A percentile compares a stretch with the other conserved stretches of the same genome.
These are phyloP conservation scores for Pilatotrama ljubarskyi DNA, from an alignment of 768 basidiomycete genomes.

Conservation along the genomic window DNA sequence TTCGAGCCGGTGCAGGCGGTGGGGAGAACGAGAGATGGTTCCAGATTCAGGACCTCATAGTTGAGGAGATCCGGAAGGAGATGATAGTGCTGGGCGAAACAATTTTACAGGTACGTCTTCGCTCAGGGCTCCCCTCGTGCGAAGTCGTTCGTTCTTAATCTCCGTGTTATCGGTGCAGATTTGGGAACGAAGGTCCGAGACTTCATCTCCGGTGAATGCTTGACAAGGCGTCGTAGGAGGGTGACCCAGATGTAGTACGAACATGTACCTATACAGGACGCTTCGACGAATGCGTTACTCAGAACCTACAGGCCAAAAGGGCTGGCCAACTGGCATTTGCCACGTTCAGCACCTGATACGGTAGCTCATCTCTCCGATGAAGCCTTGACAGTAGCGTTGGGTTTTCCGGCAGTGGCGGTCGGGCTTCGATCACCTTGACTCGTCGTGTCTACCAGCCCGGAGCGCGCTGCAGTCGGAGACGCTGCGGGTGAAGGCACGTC, in stretches of 20 bases:
- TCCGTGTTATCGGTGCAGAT: slow-evolving; percentile 22
- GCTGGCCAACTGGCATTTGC: too few species aligned
- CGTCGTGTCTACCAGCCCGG: background rate
- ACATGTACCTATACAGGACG: background rate
- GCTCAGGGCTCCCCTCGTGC: background rate
- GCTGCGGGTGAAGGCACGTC: background rate
- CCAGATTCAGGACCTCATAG: slow-evolving; percentile 93
- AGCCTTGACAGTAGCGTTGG: background rate
- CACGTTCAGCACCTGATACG: too few species aligned
- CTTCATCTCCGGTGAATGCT: slow-evolving; percentile 19
- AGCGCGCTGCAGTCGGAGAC: background rate
- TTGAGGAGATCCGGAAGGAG: slow-evolving; percentile 93
- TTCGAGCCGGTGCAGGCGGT: slow-evolving; percentile 71
- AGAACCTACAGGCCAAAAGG: too few species aligned
- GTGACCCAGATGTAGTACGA: background rate
- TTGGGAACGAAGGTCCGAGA: slow-evolving; percentile 31
- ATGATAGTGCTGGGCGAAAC: slow-evolving; percentile 98
- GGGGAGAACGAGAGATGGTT: slow-evolving; percentile 93
- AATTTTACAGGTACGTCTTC: slow-evolving; percentile 75
- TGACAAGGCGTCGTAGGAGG: slow-evolving; percentile 29
- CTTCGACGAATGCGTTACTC: too few species aligned
- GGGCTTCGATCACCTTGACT: background rate
- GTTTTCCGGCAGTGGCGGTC: background rate
- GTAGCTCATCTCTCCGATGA: background rate
- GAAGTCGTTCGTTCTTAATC: background rate